Evolutionary conservation across 73 alveolate genomes (phyloP).

Genomic region (Tetrahymena elliotti): DNA sequence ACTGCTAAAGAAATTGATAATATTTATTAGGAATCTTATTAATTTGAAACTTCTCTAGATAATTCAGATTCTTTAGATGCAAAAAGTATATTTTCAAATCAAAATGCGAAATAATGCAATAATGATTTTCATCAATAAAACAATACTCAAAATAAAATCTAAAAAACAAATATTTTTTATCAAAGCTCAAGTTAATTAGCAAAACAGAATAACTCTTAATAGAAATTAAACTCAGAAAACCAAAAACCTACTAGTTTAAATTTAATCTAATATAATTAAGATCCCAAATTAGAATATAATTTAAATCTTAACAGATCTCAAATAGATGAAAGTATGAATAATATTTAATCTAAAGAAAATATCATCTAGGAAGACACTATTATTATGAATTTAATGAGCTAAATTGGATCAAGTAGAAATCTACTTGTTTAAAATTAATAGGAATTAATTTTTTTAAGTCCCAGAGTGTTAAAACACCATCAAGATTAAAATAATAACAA

Average conservation of each 20-base stretch:
- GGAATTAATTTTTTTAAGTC: not conserved
- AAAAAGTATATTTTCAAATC: no score
- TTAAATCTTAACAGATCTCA: no score
- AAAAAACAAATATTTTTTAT: no score
- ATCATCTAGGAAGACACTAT: not conserved
- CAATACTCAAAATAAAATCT: not conserved
- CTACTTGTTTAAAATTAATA: no score
- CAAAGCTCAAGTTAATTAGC: not conserved
- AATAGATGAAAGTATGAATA: no score
- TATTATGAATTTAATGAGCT: not conserved
- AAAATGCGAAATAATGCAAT: no score
- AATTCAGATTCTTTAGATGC: not conserved
- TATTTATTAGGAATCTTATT: not conserved
- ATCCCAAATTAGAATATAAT: not conserved
- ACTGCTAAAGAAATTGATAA: not conserved
- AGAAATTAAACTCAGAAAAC: no score
- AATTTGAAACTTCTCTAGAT: not conserved
- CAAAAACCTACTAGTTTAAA: not conserved
- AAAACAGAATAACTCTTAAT: no score
- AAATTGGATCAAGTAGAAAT: not conserved
- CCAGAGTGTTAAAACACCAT: not conserved
- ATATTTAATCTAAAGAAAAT: not conserved
- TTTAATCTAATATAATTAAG: no score
- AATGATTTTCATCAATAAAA: no score
- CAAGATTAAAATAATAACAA: no score